Conservation (phyloP, 108 stramenopile genomes). For the Skeletonema grethae region DNA sequence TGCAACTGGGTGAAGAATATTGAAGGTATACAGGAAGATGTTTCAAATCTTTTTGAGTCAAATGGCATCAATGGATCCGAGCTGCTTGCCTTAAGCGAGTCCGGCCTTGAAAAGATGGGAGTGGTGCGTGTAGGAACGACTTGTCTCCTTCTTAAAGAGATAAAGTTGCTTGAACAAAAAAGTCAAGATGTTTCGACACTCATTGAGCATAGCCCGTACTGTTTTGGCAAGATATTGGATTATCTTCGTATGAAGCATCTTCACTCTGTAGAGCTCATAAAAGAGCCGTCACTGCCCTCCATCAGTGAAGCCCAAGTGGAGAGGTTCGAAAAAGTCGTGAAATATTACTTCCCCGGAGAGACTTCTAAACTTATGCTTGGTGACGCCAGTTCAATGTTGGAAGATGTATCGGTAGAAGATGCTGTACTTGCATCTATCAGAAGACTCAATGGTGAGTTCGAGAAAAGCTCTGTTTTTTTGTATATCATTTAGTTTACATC, state of each 20-base stretch:
- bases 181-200: constrained; percentile 1
- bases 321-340: constrained; percentile 18
- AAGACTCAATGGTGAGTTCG: no score
- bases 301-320: constrained; percentile 5
- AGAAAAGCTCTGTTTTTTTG: no score
- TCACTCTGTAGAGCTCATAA: not conserved
- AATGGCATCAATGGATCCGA: constrained; percentile 10
- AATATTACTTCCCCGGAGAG: constrained; percentile 33
- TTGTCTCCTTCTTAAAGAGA: constrained; percentile 16
- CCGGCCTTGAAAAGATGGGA: constrained; percentile 20
- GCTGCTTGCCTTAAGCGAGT: constrained; percentile 14
- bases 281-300: not conserved
- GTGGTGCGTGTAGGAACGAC: constrained; percentile 15
- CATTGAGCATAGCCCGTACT: not conserved
- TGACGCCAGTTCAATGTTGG: no score
- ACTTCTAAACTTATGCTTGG: not conserved
- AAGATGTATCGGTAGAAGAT: no score
- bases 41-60: not conserved
- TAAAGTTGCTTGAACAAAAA: constrained; percentile 14
- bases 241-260: not conserved
- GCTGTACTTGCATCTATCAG: no score
- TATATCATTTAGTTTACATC: no score
- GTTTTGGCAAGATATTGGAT: no score
- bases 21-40: constrained; percentile 8
- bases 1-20: constrained; percentile 8